Base-by-base conservation (phyloP, 2,329 filamentous ascomycete species). In the Claviceps africana region DNA sequence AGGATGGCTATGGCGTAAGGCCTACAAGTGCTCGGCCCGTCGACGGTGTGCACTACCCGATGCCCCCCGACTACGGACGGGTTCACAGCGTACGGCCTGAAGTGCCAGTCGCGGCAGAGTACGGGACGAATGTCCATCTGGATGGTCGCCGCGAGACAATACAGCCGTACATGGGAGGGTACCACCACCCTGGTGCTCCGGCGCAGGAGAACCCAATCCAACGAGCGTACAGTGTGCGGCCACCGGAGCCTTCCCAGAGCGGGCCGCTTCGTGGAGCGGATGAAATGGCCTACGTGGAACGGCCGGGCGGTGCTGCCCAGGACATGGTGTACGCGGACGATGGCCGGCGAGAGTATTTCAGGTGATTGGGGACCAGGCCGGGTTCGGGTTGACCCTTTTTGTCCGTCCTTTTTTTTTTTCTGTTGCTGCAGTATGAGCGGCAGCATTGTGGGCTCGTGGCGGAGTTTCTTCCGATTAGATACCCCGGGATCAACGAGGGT, bases 11-110 rank as follows among this genome's bases (percentile, higher is more conserved):
- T 56, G 61, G 76, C 43, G 60, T 75, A 43, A 71, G 81, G 53
- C 70, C 79, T 33, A 63, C 77, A 28, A 85, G 81, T 61, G 75
- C 79, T 35, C 75, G 80, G 47, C 81, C 82, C 21, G 63, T 66
- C 44, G 75, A 75, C 47, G 53, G 66, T 51, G 55, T 69, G 33
- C 66, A 70, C 39, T 75, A 72, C 55, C 70, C 72, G 50, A 57
- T 69, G 15, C 62, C 66, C 25, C 58, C 62, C 51, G 68, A 70
- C 31, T 76, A 75, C 57, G 65, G 68, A 28, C 67, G 72, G 56
- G 61, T 74, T 53, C 67, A 72, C 42, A 74, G 71, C 56, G 63
- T 67, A 45, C 68, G 69, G 40, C 67, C 71, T 19, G 68, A 71
- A 31, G 59, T 56, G 22, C 60, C 21, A 51, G 57, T 33, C 59